Conservation (phyloP, 2,329 filamentous ascomycete species). For the Botrytis tulipae region DNA sequence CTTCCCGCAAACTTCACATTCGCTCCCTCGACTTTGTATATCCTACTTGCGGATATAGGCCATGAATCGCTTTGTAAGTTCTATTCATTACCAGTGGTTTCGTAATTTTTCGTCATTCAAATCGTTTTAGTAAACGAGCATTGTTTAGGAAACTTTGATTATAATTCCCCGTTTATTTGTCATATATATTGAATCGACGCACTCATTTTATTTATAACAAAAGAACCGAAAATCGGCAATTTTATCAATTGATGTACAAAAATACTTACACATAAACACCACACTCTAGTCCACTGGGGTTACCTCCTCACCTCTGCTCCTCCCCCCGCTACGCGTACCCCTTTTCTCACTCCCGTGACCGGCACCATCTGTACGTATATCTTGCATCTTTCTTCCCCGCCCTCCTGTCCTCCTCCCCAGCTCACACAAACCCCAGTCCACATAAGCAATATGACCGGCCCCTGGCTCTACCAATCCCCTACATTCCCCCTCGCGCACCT, state of each 20-base stretch:
- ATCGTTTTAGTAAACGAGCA: background rate
- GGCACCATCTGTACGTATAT: background rate
- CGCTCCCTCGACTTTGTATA: background rate
- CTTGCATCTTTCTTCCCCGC: background rate
- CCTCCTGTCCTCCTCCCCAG: background rate
- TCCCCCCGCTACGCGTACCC: background rate
- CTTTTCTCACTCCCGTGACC: conserved; percentile 6
- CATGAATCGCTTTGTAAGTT: conserved; percentile 1
- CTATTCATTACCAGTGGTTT: background rate
- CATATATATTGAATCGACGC: background rate
- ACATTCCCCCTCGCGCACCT: background rate
- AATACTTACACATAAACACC: background rate
- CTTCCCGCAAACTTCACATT: background rate
- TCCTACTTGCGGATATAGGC: background rate
- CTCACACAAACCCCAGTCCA: background rate
- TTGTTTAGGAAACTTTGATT: background rate
- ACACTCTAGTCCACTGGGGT: background rate
- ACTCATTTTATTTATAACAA: background rate
- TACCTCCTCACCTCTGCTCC: conserved; percentile 4
- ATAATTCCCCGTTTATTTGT: background rate
- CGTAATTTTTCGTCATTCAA: background rate
- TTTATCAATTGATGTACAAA: background rate
- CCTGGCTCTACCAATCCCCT: conserved; percentile 7
- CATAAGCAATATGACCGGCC: background rate
- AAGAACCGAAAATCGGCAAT: background rate